Base-by-base conservation (phyloP, 192 early-diverging fungal species). In the Coemansia sp. region DNA sequence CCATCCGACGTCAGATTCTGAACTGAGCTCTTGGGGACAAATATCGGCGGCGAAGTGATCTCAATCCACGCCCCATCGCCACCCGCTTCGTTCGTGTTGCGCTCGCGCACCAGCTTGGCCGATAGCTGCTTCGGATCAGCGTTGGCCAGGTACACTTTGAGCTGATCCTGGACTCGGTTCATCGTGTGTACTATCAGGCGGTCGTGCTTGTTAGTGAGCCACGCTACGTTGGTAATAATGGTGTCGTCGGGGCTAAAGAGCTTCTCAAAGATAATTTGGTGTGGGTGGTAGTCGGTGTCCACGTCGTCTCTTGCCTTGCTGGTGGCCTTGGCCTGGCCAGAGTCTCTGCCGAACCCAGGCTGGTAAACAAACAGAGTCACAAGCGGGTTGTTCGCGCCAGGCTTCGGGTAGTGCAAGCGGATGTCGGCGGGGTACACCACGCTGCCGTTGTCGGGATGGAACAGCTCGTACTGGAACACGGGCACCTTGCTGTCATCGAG, bases 101-200 rank as follows among this genome's bases (percentile, higher is more conserved):
- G 86, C 62, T 91, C 89, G 6, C 85, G 81, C 28, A 88, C 82
- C 43, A 84, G 65, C 55, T 50, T 72, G 16, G 82, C 85, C 4
- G 62, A 67, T 14, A 80, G 64, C 28, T 75, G 62, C 33, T 68
- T 53, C 11, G 73, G 73, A 7, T 77, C 67, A 1, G 84, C 65
- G 23, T 56, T 72, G 4, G 89, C 86, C 26, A 94, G 53, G 56
- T 88, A 92, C 33, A 93, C 72, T 18, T 87, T 82, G 65, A 89
- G 83, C 3, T 87, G 84, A 72, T 95, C 93, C 65, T 99, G 96
- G 20, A 97, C 89, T 16, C 96, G 83, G 68, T 99, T 99, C 75
- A 93, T 92, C 26, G 86, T 84, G 56, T 91, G 83, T 33, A 93
- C 90, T 21, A 96, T 55, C 48, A 99, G 69, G 4, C 72, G 53